phyloP scores from a whole-genome alignment of 352 stramenopile species.

The Globisporangium emineosum region DNA sequence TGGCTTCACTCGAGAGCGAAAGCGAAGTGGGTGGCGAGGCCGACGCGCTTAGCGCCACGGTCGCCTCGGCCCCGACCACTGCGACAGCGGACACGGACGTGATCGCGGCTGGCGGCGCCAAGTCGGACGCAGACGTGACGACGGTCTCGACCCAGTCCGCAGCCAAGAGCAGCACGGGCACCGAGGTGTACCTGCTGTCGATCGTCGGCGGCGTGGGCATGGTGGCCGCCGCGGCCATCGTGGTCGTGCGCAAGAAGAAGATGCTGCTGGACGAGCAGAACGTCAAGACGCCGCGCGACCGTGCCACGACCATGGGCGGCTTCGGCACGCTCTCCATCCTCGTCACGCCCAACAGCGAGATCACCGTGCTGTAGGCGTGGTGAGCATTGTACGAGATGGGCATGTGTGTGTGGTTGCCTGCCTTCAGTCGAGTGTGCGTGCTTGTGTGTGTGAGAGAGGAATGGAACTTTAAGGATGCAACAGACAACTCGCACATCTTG shows the following conservation, averaged over 20 bases:
- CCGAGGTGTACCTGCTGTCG: slow-evolving; percentile 30
- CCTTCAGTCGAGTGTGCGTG: no score
- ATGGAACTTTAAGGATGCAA: neutral
- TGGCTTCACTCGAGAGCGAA: slow-evolving; percentile 13
- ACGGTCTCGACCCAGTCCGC: slow-evolving; percentile 34
- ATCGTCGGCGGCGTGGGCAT: slow-evolving; percentile 33
- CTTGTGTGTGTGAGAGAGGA: neutral
- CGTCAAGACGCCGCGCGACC: slow-evolving; percentile 43
- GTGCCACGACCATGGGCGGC: slow-evolving; percentile 19
- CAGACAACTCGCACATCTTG: neutral
- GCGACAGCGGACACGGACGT: slow-evolving; percentile 2
- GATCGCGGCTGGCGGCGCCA: slow-evolving; percentile 9
- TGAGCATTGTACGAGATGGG: neutral
- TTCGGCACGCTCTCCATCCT: slow-evolving; percentile 31
- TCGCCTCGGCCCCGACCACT: neutral
- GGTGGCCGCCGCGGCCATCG: slow-evolving; percentile 47
- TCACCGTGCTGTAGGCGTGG: slow-evolving; percentile 30
- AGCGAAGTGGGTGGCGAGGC: slow-evolving; percentile 12
- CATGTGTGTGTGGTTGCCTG: neutral
- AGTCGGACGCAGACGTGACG: slow-evolving; percentile 27
- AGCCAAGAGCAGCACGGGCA: neutral
- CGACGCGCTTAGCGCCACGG: neutral
- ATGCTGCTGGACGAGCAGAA: slow-evolving; percentile 47
- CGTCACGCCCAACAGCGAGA: slow-evolving; percentile 46
- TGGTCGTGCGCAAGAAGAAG: slow-evolving; percentile 70